Evolutionary conservation across 768 basidiomycete genomes (phyloP).

Genomic region (Trametes villosa): DNA sequence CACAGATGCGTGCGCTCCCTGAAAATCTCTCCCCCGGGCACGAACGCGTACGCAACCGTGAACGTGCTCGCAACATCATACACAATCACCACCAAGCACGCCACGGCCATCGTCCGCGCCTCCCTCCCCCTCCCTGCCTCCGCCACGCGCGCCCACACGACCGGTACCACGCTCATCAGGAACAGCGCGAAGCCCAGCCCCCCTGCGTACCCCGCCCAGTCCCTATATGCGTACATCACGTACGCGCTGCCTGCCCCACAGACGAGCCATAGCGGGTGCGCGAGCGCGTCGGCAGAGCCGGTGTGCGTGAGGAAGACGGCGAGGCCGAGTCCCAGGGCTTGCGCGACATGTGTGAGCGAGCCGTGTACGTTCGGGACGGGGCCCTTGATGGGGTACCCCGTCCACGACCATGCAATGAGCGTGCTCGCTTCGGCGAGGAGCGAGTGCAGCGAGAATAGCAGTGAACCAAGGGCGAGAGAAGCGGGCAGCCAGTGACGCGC

Average conservation of each 20-base stretch:
- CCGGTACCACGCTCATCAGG: conserved; percentile 65
- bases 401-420: conserved; percentile 87
- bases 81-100: conserved; percentile 63
- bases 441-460: conserved; percentile 74
- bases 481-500: conserved; percentile 39
- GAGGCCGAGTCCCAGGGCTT: conserved; percentile 58
- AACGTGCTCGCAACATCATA: conserved; percentile 73
- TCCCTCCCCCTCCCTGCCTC: conserved; percentile 36
- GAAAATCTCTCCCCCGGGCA: conserved; percentile 76
- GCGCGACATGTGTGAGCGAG: conserved; percentile 66
- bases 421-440: conserved; percentile 78
- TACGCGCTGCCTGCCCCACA: conserved; percentile 58
- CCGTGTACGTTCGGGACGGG: conserved; percentile 76
- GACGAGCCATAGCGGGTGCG: conserved; percentile 56
- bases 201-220: conserved; percentile 74
- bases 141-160: conserved; percentile 49
- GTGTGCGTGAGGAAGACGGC: conserved; percentile 39
- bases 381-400: conserved; percentile 77
- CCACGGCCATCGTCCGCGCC: conserved; percentile 55
- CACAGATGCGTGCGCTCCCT: conserved; percentile 79
- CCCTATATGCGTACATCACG: conserved; percentile 58
- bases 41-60: conserved; percentile 91
- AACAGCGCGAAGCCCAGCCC: conserved; percentile 68
- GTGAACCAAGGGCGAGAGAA: conserved; percentile 64
- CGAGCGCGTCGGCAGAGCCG: conserved; percentile 31